Evolutionary conservation across 169 alveolate species (phyloP).

Genomic region (Eimeria sp.): DNA sequence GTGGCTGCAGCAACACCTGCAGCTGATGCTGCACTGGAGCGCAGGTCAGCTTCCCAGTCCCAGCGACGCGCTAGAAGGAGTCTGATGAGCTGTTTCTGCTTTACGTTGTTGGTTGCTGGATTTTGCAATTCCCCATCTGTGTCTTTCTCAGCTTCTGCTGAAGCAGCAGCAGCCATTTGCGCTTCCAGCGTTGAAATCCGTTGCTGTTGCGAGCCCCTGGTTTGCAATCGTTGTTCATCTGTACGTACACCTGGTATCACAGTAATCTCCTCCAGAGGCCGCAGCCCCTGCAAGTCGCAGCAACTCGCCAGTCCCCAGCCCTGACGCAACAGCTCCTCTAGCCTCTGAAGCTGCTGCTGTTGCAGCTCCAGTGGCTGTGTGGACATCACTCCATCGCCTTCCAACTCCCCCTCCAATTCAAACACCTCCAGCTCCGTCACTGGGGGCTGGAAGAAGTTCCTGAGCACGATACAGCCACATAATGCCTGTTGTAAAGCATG

Average conservation of each 20-base stretch:
- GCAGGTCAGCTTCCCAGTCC: conserved; percentile 52
- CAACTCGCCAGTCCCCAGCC: conserved; percentile 37
- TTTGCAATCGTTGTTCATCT: background rate
- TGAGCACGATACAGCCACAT: background rate
- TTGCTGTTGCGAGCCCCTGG: background rate
- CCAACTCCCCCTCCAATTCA: background rate
- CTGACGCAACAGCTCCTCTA: background rate
- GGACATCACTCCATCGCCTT: background rate
- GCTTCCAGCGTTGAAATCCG: background rate
- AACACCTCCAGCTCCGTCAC: conserved; percentile 36
- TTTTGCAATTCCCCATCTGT: background rate
- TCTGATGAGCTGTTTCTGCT: background rate
- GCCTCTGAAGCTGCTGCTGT: background rate
- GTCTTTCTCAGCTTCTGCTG: background rate
- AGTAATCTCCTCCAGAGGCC: background rate
- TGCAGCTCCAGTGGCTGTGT: background rate
- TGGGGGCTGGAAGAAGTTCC: conserved; percentile 45
- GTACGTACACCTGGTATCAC: background rate
- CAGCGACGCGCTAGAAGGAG: conserved; percentile 38
- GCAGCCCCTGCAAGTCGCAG: conserved; percentile 62
- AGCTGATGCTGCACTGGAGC: background rate
- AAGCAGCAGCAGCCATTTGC: background rate
- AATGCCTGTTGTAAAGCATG: background rate
- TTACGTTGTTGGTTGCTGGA: background rate
- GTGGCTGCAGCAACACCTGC: background rate